Base-by-base conservation (phyloP, 208 protist genomes). In the Crithidia bombi region DNA sequence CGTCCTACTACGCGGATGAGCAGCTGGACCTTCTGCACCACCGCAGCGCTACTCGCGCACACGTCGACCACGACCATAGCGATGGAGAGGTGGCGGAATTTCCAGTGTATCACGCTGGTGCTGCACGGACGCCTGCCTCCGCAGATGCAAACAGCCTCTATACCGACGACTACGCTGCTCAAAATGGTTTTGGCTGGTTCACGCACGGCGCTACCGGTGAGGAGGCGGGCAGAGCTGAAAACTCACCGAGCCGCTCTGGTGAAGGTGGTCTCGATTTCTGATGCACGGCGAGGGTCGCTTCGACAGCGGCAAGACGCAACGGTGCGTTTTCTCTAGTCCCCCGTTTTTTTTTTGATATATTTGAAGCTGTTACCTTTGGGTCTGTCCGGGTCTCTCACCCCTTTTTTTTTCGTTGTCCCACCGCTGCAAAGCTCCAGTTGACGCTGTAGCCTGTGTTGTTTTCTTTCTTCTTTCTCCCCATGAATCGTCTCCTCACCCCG, bases 181-280 rank as follows among this genome's bases (percentile, higher is more conserved):
- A 61, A 14, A 52, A 55, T 23, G 28, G 36, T 0, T 64, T 55
- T n/a, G 43, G 54, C n/a, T 71, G 65, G 55, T 50, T 35, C 44
- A 23, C 33, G 39, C 15, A 38, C 12, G n/a, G 56, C 28, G 55
- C 30, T 3, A 35, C 25, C 3, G 15, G 50, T 12, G 26, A 21
- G 0, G 30, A 7, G 3, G 41, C 38, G 28, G 9, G 36, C 57
- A 64, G 17, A 1, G 51, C 9, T 28, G 14, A 38, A 26, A 59
- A 33, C 38, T 19, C 23, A 12, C 54, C 3, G 21, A 28, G 2
- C 12, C 41, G 36, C 59, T 41, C 25, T 44, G 17, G 61, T 30
- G 19, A 33, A 2, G 9, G 15, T 38, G 36, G 32, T 3, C 39
- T 62, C 28, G n/a, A 47, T 30, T 58, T 69, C 23, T 47, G 23